Conservation (phyloP, 139 green algal genomes). For the Picochlorum sp. region DNA sequence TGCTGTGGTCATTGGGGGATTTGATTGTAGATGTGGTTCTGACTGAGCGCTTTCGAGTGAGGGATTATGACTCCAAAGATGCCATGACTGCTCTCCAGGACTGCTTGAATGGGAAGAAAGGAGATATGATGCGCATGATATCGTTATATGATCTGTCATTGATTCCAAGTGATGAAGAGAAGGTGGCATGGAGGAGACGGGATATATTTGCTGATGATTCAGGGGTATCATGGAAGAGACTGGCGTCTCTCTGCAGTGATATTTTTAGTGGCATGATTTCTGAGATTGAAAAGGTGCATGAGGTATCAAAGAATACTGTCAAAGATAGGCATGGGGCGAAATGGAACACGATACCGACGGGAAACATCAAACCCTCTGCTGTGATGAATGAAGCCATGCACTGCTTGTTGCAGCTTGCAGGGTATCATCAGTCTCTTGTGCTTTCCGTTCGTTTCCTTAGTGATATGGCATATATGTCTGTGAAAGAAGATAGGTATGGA, state of each 20-base stretch:
- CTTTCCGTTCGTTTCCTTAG: slow-evolving; percentile 11
- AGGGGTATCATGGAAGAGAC: slow-evolving; percentile 26
- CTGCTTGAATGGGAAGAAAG: slow-evolving; percentile 11
- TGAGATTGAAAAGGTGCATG: background rate
- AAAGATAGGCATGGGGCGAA: background rate
- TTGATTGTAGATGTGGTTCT: slow-evolving; percentile 33
- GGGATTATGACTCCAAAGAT: slow-evolving; percentile 22
- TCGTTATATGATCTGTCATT: slow-evolving; percentile 25
- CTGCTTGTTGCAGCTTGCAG: background rate
- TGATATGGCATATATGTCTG: slow-evolving; percentile 8
- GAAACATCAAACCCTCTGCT: background rate
- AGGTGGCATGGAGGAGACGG: slow-evolving; percentile 7
- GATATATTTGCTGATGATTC: slow-evolving; percentile 39
- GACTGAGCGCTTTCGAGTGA: slow-evolving; percentile 26
- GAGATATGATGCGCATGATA: slow-evolving; percentile 17
- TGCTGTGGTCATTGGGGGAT: slow-evolving; percentile 8
- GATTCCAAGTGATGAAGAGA: slow-evolving; percentile 14
- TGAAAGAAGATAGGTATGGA: slow-evolving; percentile 23
- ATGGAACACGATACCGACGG: slow-evolving; percentile 6
- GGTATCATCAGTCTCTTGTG: slow-evolving; percentile 3
- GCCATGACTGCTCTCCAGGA: slow-evolving; percentile 13
- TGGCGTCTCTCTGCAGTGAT: slow-evolving; percentile 16
- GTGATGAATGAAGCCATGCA: slow-evolving; percentile 8
- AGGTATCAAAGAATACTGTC: background rate
- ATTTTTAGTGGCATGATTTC: slow-evolving; percentile 9